A percentile compares a stretch with the other conserved stretches of the same genome.
These are phyloP conservation scores for Alternaria novae-zelandiae DNA, from an alignment of 2,329 filamentous ascomycete genomes.

Conservation along the genomic window DNA sequence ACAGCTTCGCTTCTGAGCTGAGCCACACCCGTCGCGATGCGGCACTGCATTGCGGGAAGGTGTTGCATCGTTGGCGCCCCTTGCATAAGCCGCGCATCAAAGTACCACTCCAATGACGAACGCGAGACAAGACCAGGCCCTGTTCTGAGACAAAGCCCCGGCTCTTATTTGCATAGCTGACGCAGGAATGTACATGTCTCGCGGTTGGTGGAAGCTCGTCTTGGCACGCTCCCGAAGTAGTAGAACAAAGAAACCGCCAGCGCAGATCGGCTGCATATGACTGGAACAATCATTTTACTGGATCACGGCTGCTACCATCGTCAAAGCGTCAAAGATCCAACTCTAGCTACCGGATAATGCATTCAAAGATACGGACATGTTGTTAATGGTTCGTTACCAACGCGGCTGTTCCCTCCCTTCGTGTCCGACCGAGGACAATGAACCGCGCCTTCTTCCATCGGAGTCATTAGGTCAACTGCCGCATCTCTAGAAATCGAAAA, in stretches of 20 bases:
- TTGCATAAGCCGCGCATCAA: constrained; percentile 28
- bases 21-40: not conserved
- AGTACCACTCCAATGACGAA: not conserved
- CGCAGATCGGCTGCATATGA: constrained; percentile 40
- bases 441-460: constrained; percentile 39
- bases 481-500: constrained; percentile 34
- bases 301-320: constrained; percentile 24
- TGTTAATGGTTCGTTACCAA: constrained; percentile 26
- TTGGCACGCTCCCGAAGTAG: constrained; percentile 41
- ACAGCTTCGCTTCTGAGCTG: not conserved
- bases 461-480: constrained; percentile 35
- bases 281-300: constrained; percentile 46
- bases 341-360: constrained; percentile 35
- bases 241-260: constrained; percentile 47
- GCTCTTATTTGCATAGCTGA: constrained; percentile 21
- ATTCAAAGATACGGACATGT: constrained; percentile 41
- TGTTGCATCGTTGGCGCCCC: constrained; percentile 38
- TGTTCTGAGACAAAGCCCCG: not conserved
- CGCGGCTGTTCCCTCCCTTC: constrained; percentile 27
- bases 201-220: constrained; percentile 30
- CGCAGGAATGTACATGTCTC: constrained; percentile 44
- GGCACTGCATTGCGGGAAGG: not conserved
- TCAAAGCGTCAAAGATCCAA: constrained; percentile 30
- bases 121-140: not conserved
- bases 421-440: constrained; percentile 42